Base-by-base conservation (phyloP, 768 basidiomycete species). In the Boletus reticuloceps region DNA sequence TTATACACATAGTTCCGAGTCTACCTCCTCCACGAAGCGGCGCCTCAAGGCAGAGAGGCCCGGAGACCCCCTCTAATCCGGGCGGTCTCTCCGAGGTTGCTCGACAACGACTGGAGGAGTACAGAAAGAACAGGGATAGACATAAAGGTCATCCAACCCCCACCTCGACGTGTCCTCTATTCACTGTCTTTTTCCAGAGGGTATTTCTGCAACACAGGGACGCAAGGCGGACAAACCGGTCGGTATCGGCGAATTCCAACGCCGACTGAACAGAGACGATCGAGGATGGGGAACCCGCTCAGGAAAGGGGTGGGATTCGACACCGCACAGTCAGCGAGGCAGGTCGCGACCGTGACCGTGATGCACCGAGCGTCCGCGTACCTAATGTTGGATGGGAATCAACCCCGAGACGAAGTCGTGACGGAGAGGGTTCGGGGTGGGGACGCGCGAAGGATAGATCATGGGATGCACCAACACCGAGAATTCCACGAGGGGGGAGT, bases 371-470 rank as follows among this genome's bases (percentile, higher is more conserved):
- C 60, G 85, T 94, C 32, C 85, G 95, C 31, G 88, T 97, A 16
- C 94, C 94, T 0, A 93, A 96, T 69, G 83, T 92, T 53, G 86
- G 85, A 3, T 98, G 95, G 95, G 95, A 97, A 50, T 89, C 95
- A 9, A 98, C 94, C 2, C 95, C 94, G 12, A 81, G 87, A 32
- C 74, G 71, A 59, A 72, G 73, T 46, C 74, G 75, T 25, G 79
- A 77, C 36, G 82, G 78, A n/a, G 83, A 81, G n/a, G 77, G 76
- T 40, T 68, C 75, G 20, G 85, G 84, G 4, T 89, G 86, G 88
- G 87, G 84, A 19, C 67, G 74, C 7, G 79, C 85, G 5, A 69
- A 64, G 25, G 69, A 79, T 47, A 73, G 79, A 56, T 74, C 78
- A 57, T 93, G 91, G 91, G 91, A 94, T 73, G 90, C 91, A 8